Evolutionary conservation across 139 green algal genomes (phyloP), one percentile per base, ranked within the genome.

Genomic region (Chlamydomonas asymmetrica): DNA sequence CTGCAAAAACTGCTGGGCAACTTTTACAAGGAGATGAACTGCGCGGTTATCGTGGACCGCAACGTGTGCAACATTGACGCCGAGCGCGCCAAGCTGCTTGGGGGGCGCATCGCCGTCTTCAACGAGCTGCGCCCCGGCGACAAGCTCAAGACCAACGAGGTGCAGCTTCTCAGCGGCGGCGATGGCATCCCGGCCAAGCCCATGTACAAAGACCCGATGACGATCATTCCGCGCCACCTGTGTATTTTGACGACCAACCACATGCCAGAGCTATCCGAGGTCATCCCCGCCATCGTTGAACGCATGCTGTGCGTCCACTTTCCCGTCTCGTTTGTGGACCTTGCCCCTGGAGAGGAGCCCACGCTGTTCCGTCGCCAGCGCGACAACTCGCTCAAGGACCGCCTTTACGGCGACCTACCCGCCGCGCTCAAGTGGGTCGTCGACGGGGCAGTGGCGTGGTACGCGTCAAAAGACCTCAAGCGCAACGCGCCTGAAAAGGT

Each of bases 141-240:
- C 8, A 61, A 50, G 10, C 6, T 78, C 18, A 70, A 63, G 41
- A 70, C 27, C 9, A 22, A 69, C 41, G 39, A 62, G 9, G 37
- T 78, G 23, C 57, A 78, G 40, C 40, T 78, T 40, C 41, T 78
- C 7, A 63, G 27, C 27, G 71, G 71, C 37, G 71, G 71, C 6
- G 71, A 78, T 35, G 71, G 71, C 59, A 69, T 78, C 60, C 37
- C 71, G 4, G 57, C 43, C 29, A 32, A 35, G 4, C 59, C n/a
- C 8, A 60, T 70, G 71, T 78, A 78, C 59, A 63, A 32, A 40
- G 57, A 78, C 41, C 59, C 71, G 4, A 70, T 69, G 37, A 78
- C 71, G 5, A 43, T 78, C 27, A 41, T n/a, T 27, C 71, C 71
- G 4, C 71, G 41, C 29, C 59, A 78, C 59, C 57, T 71, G 22